A percentile compares a stretch with the other conserved stretches of the same genome.
These are phyloP conservation scores for Austroboletus niveus DNA, from an alignment of 1,284 basidiomycete species.

Conservation along the genomic window DNA sequence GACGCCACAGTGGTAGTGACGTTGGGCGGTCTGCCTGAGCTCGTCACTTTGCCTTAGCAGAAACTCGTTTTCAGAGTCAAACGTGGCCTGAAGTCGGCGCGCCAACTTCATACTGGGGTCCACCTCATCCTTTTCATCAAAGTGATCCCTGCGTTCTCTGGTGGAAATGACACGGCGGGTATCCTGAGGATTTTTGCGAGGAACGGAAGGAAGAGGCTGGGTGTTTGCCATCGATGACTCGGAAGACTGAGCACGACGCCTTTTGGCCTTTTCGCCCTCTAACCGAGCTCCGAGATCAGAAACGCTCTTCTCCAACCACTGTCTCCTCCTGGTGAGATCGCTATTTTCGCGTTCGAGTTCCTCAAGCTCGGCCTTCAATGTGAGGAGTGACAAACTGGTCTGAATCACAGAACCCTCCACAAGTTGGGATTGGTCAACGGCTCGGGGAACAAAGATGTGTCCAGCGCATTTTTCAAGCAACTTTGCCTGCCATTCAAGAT, in stretches of 20 bases:
- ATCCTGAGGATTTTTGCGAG: neutral
- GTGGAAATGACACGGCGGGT: neutral
- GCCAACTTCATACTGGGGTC: slow-evolving; percentile 29
- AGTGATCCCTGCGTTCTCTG: neutral
- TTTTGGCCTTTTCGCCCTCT: slow-evolving; percentile 12
- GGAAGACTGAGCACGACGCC: neutral
- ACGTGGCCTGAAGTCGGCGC: slow-evolving; percentile 41
- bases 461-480: slow-evolving; percentile 54
- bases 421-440: neutral
- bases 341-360: slow-evolving; percentile 35
- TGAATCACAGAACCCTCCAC: slow-evolving; percentile 39
- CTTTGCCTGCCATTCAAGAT: slow-evolving; percentile 54
- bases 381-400: slow-evolving; percentile 47
- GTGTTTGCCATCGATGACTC: slow-evolving; percentile 1
- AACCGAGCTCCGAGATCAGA: slow-evolving; percentile 30
- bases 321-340: slow-evolving; percentile 31
- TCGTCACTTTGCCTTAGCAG: slow-evolving; percentile 37
- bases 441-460: slow-evolving; percentile 45
- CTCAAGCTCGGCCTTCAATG: slow-evolving; percentile 40
- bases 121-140: neutral
- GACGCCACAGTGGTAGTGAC: slow-evolving; percentile 51
- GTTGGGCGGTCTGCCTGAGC: slow-evolving; percentile 28
- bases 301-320: slow-evolving; percentile 30
- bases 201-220: neutral
- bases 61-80: slow-evolving; percentile 44